Evolutionary conservation across 305 asterid species (phyloP), one percentile per base, ranked within the genome.

Genomic region (Striga hermonthica): DNA sequence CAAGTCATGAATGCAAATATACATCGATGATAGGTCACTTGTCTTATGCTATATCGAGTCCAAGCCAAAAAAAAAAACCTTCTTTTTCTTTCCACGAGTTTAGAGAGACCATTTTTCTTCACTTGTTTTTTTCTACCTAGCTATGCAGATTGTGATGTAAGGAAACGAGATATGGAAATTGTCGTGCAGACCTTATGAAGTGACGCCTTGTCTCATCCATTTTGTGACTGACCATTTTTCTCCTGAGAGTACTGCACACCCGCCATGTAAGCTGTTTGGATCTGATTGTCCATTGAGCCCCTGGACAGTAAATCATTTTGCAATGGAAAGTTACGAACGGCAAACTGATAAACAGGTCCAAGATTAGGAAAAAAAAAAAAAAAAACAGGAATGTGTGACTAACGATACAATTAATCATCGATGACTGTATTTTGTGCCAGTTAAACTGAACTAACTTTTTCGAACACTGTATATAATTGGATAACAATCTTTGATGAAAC

Each of bases 221-320:
- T 84, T 84, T 41, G 90, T 84, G 44, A 87, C 90, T 4, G 84
- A 81, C 90, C 90, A 84, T 68, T 84, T 84, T 73, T 84, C 87
- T 54, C 90, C 90, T 5, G 74, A 68, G 45, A 84, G 44, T 15
- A 84, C 90, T 55, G 70, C 81, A 68, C 90, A 81, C 50, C 90
- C 90, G 43, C 85, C 90, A 40, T 84, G 90, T 41, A 78, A 36
- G 72, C 85, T 84, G 6, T 60, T 72, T 7, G 82, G 80, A 69
- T 84, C 90, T 22, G 77, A 64, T 66, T 78, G 54, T 55, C 90
- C 90, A 71, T 81, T 70, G 7, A 84, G 82, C 60, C 87, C 87
- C 90, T 84, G 74, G 31, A 63, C 55, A 22, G 61, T 35, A 7
- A 9, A 49, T 61, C 13, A n/a, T 62, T 10, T 49, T 1, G 11